Percentiles rank a stretch among this genome's conserved stretches.
These are phyloP conservation scores for Halophytophthora batemanensis DNA, from an alignment of 352 stramenopile genomes.

Conservation along the genomic window DNA sequence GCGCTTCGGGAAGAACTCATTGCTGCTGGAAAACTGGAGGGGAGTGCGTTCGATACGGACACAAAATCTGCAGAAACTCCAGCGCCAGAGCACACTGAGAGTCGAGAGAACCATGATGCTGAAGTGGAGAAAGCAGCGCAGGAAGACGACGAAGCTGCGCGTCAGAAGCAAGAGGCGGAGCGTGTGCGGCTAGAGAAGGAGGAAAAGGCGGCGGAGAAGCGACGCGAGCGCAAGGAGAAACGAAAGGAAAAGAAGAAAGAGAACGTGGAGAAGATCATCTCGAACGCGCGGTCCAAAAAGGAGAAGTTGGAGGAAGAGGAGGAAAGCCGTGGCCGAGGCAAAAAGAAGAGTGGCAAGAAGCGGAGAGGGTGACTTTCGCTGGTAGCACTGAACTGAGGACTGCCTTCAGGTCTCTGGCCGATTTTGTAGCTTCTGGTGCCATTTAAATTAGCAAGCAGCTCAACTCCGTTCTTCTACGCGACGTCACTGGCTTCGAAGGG, in stretches of 20 bases:
- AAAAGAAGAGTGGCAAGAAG: conserved; percentile 47
- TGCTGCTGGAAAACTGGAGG: conserved; percentile 31
- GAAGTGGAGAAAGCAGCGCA: conserved; percentile 18
- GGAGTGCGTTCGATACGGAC: conserved; percentile 1
- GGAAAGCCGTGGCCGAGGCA: conserved; percentile 21
- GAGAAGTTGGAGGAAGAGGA: conserved; percentile 32
- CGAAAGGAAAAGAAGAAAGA: conserved; percentile 82
- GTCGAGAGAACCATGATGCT: conserved; percentile 10
- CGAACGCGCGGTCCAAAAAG: conserved; percentile 37
- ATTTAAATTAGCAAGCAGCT: conserved; percentile 12
- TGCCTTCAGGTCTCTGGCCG: neutral
- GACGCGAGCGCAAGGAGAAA: conserved; percentile 75
- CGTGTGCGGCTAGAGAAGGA: conserved; percentile 65
- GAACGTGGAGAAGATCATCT: conserved; percentile 68
- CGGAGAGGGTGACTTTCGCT: conserved; percentile 13
- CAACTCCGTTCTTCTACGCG: conserved; percentile 1
- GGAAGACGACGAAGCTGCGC: conserved; percentile 31
- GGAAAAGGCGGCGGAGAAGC: conserved; percentile 74
- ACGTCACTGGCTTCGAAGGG: conserved; percentile 36
- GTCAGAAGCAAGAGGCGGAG: conserved; percentile 37
- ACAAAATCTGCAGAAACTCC: neutral
- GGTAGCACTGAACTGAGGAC: neutral
- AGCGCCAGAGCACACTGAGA: conserved; percentile 2
- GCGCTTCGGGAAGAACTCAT: conserved; percentile 58
- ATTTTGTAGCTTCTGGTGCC: neutral